Evolutionary conservation across 2,329 filamentous ascomycete genomes (phyloP).

Genomic region (Botrytis galanthina): DNA sequence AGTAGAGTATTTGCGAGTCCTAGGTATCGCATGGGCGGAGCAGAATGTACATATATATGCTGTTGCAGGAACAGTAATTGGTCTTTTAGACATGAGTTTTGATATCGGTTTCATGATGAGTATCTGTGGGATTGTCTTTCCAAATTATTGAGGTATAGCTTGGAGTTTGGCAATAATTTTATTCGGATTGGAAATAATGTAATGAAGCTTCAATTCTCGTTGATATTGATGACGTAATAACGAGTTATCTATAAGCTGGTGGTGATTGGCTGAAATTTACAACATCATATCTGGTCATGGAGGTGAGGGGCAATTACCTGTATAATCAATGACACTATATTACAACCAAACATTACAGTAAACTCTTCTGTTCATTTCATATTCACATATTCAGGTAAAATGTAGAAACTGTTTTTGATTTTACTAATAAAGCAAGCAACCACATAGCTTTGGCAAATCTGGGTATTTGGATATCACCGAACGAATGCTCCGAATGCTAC

Average conservation of each 20-base stretch:
- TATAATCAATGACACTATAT: neutral
- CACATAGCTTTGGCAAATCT: slow-evolving; percentile 10
- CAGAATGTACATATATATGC: slow-evolving; percentile 5
- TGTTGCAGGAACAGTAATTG: neutral
- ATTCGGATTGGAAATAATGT: no score
- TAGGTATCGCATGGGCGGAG: neutral
- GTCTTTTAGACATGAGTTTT: neutral
- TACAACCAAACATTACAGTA: neutral
- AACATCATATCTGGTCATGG: neutral
- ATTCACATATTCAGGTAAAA: neutral
- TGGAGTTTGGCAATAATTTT: neutral
- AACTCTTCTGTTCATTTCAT: neutral
- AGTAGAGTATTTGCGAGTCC: slow-evolving; percentile 14
- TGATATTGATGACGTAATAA: slow-evolving; percentile 11
- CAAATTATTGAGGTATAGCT: neutral
- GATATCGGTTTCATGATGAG: neutral
- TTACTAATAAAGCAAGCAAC: slow-evolving; percentile 6
- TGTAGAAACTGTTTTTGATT: neutral
- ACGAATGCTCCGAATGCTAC: slow-evolving; percentile 13
- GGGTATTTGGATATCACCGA: slow-evolving; percentile 17
- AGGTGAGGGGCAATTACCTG: neutral
- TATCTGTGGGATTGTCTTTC: neutral
- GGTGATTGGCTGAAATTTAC: neutral
- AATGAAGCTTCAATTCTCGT: slow-evolving; percentile 1
- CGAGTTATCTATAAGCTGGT: neutral